Evolutionary conservation across 2,329 filamentous ascomycete species (phyloP).

Genomic region (Diaporthe citriasiana): DNA sequence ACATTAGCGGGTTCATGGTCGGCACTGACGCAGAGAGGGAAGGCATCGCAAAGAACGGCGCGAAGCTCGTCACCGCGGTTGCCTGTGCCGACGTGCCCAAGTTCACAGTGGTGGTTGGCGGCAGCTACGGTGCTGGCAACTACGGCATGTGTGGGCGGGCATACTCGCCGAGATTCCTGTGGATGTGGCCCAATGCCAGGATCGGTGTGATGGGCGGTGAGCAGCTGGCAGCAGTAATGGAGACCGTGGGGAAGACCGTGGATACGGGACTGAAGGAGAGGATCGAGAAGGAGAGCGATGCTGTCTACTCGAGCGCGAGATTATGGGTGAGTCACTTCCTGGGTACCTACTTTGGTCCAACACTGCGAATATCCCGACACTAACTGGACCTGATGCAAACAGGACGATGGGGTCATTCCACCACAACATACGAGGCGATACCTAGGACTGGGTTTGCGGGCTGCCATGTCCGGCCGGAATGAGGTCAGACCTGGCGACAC

Average conservation of each 20-base stretch:
- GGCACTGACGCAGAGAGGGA: conserved; percentile 91
- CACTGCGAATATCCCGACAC: neutral
- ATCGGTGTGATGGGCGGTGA: conserved; percentile 97
- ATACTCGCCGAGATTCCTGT: conserved; percentile 91
- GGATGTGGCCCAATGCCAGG: conserved; percentile 98
- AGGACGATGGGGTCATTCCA: conserved; percentile 85
- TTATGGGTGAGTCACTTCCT: conserved; percentile 76
- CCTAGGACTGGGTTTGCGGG: conserved; percentile 79
- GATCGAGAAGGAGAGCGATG: conserved; percentile 92
- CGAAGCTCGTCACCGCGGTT: conserved; percentile 95
- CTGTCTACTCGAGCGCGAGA: conserved; percentile 87
- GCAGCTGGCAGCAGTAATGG: conserved; percentile 93
- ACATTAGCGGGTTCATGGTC: conserved; percentile 99
- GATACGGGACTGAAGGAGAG: conserved; percentile 85
- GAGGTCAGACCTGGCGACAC: conserved; percentile 73
- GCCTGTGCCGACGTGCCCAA: conserved; percentile 96
- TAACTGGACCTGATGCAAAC: conserved; percentile 31
- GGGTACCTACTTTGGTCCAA: conserved; percentile 4
- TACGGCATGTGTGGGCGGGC: conserved; percentile 99
- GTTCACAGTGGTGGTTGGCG: conserved; percentile 96
- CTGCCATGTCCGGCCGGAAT: conserved; percentile 78
- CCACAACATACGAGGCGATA: conserved; percentile 82
- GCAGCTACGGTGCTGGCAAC: conserved; percentile 93
- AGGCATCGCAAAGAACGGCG: conserved; percentile 97
- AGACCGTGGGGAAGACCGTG: conserved; percentile 86